Conservation (phyloP, 371 early-diverging fungal genomes). For the Lichtheimia corymbifera region DNA sequence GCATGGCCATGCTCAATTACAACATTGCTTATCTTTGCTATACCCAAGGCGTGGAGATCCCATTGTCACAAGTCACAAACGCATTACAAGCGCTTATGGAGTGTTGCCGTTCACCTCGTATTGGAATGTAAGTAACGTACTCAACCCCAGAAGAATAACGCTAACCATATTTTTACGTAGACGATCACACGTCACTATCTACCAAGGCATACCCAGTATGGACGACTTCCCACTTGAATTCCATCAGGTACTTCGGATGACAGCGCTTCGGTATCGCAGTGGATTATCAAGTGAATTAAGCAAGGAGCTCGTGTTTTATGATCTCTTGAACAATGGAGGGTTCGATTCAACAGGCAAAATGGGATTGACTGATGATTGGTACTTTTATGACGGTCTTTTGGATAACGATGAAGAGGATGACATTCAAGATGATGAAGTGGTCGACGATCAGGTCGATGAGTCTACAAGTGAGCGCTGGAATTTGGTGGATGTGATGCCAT, state of each 20-base stretch:
- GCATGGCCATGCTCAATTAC: slow-evolving; percentile 84
- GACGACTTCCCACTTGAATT: slow-evolving; percentile 36
- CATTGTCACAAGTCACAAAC: slow-evolving; percentile 60
- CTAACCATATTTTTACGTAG: slow-evolving; percentile 15
- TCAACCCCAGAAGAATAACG: not conserved
- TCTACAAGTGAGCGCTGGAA: slow-evolving; percentile 38
- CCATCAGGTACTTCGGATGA: slow-evolving; percentile 39
- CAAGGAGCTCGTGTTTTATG: slow-evolving; percentile 11
- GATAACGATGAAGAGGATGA: slow-evolving; percentile 26
- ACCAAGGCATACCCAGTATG: slow-evolving; percentile 25
- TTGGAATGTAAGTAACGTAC: slow-evolving; percentile 57
- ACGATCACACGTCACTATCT: slow-evolving; percentile 36
- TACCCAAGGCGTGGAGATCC: slow-evolving; percentile 77
- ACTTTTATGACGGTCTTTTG: slow-evolving; percentile 17
- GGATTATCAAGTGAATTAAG: slow-evolving; percentile 11
- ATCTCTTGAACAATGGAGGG: slow-evolving; percentile 18
- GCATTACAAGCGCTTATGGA: slow-evolving; percentile 74
- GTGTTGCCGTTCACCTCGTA: slow-evolving; percentile 63
- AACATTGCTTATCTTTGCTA: slow-evolving; percentile 84
- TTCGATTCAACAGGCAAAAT: slow-evolving; percentile 20
- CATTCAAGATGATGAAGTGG: slow-evolving; percentile 17
- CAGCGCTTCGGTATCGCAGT: slow-evolving; percentile 28
- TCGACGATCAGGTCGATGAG: slow-evolving; percentile 15
- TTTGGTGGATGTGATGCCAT: slow-evolving; percentile 50
- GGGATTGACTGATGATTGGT: slow-evolving; percentile 7